phyloP scores from a whole-genome alignment of 1,139 yeast species.

The Magnusiomyces suaveolens region DNA sequence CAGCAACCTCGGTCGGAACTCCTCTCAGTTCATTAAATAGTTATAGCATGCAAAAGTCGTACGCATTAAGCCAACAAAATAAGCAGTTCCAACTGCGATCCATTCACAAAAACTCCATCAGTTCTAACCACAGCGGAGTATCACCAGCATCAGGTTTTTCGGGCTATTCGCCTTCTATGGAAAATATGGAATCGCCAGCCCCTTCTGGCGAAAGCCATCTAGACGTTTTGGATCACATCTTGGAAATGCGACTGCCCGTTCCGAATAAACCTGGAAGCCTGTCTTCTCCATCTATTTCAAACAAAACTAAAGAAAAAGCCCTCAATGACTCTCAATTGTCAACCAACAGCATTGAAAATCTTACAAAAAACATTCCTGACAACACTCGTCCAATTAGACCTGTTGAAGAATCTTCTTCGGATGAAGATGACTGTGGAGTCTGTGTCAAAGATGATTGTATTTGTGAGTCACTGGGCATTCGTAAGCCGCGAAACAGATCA shows the following conservation, averaged over 20 bases:
- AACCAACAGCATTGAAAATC: too few species aligned
- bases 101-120: not conserved
- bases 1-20: not conserved
- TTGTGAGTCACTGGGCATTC: slow-evolving; percentile 52
- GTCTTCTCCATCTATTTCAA: slow-evolving; percentile 10
- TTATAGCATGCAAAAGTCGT: not conserved
- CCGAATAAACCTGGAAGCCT: slow-evolving; percentile 16
- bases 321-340: too few species aligned
- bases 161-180: slow-evolving; percentile 15
- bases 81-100: not conserved
- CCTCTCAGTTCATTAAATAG: not conserved
- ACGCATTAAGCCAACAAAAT: not conserved
- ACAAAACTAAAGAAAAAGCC: not conserved
- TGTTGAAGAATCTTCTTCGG: too few species aligned
- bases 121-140: slow-evolving; percentile 1
- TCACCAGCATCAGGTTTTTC: not conserved
- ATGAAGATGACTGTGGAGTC: slow-evolving; percentile 47
- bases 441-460: slow-evolving; percentile 63
- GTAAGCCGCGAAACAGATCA: not conserved
- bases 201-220: slow-evolving; percentile 22
- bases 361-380: too few species aligned
- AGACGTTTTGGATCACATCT: slow-evolving; percentile 33
- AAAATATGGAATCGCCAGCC: slow-evolving; percentile 37
- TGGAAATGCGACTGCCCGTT: slow-evolving; percentile 33
- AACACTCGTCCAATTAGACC: too few species aligned